Base-by-base conservation (phyloP, 2,329 filamentous ascomycete species). In the Tolypocladium endophyticum region DNA sequence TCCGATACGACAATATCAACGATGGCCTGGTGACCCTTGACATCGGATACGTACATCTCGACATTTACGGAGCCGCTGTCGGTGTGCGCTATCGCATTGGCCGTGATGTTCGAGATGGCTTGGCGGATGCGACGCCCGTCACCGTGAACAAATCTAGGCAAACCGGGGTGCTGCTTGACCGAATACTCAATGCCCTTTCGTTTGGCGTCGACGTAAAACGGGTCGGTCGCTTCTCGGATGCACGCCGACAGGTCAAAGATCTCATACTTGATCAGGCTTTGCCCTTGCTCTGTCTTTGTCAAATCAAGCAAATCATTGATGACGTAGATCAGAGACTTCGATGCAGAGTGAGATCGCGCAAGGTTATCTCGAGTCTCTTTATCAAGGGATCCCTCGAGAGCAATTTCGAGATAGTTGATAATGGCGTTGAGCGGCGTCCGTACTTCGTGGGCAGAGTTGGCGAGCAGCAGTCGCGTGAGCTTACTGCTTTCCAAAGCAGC, bases 321-420 rank as follows among this genome's bases (percentile, higher is more conserved):
- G 12, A 96, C 91, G 69, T 95, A 96, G 5, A 96, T 93, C 33
- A 96, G 76, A 0, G 91, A 95, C 68, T 96, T 96, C 0, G 92
- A 96, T 4, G 92, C 92, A 0, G 91, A 95, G 69, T 96, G 90
- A 0, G 92, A 96, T 65, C 86, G 88, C 0, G 88, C 82, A 7
- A 96, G 76, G 61, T 94, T 95, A 6, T 96, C 92, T 25, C 92
- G 80, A 0, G 90, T 96, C 68, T 96, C 92, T 20, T 84, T 77
- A 63, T 96, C 92, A 3, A 96, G 76, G 0, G 79, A 76, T 0
- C 91, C 90, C 73, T 96, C 92, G 1, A 96, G 75, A 0, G 92
- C 92, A 64, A 96, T 96, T 66, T 96, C 92, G 1, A 96, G 81
- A 65, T 95, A 96, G 66, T 96, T 96, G 73, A 96, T 95, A 67